Evolutionary conservation across 78 protist genomes (phyloP).

Genomic region (Dictyostelium capitatum): DNA sequence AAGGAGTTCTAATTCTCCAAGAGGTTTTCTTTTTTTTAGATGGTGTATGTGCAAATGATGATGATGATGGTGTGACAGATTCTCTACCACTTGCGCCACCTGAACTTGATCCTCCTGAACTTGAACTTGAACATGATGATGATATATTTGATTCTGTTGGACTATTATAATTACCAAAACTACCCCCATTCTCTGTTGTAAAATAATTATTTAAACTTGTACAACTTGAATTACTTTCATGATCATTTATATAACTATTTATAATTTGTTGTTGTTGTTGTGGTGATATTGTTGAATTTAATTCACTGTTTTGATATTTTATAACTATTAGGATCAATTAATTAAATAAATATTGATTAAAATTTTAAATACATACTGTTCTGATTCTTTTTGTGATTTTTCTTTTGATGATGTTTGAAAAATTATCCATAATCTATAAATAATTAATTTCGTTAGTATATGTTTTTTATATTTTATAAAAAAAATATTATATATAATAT

Average conservation of each 20-base stretch:
- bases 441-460: background rate
- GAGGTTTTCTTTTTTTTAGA: background rate
- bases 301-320: too few relatives aligned
- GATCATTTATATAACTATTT: background rate
- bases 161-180: background rate
- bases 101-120: background rate
- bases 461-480: background rate
- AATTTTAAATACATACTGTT: too few relatives aligned
- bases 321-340: too few relatives aligned
- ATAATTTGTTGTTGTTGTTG: constrained; percentile 12
- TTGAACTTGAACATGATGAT: constrained; percentile 10
- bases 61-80: background rate
- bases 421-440: constrained; percentile 33
- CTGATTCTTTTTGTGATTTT: background rate
- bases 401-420: constrained; percentile 16
- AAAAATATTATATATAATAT: too few relatives aligned
- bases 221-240: background rate
- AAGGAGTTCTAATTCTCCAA: constrained; percentile 45
- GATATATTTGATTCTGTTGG: background rate
- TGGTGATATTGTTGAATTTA: background rate
- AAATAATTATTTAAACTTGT: background rate
- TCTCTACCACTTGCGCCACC: background rate
- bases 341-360: too few relatives aligned
- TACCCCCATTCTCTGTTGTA: too few relatives aligned
- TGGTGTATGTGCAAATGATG: background rate